Percentiles rank a stretch among this genome's conserved stretches.
Conservation (phyloP, 1,284 basidiomycete genomes). For the Mrakiaceae sp. region DNA sequence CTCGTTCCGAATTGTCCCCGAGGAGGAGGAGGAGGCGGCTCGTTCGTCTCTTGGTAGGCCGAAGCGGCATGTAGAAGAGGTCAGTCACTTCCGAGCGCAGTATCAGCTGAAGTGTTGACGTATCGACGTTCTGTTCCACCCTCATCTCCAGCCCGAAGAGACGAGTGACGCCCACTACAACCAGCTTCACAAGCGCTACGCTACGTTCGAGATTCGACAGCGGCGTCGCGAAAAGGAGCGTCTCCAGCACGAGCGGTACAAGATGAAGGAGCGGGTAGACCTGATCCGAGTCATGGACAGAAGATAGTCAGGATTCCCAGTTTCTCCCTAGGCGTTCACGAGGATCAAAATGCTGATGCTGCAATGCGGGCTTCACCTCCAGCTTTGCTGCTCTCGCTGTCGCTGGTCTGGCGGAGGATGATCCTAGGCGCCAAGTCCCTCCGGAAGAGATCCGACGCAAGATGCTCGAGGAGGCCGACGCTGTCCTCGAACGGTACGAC, state of each 20-base stretch:
- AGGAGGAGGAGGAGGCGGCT: not conserved
- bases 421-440: not conserved
- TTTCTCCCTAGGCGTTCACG: no score
- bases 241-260: slow-evolving; percentile 12
- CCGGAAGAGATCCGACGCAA: slow-evolving; percentile 6
- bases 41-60: no score
- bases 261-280: slow-evolving; percentile 10
- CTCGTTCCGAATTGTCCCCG: not conserved
- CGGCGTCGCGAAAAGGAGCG: slow-evolving; percentile 8
- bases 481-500: slow-evolving; percentile 8
- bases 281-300: slow-evolving; percentile 6
- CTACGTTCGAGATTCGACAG: slow-evolving; percentile 11
- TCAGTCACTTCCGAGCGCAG: not conserved
- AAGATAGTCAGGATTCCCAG: not conserved
- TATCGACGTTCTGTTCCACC: not conserved
- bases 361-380: no score
- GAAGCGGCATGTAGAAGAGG: not conserved
- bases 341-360: no score
- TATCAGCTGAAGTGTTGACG: no score
- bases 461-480: slow-evolving; percentile 10
- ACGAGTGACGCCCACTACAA: slow-evolving; percentile 10
- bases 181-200: slow-evolving; percentile 11
- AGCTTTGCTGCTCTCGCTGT: no score
- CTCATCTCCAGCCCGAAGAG: not conserved
- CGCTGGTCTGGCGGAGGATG: no score